Conservation (phyloP, 768 basidiomycete species). For the Mycena alexandri region DNA sequence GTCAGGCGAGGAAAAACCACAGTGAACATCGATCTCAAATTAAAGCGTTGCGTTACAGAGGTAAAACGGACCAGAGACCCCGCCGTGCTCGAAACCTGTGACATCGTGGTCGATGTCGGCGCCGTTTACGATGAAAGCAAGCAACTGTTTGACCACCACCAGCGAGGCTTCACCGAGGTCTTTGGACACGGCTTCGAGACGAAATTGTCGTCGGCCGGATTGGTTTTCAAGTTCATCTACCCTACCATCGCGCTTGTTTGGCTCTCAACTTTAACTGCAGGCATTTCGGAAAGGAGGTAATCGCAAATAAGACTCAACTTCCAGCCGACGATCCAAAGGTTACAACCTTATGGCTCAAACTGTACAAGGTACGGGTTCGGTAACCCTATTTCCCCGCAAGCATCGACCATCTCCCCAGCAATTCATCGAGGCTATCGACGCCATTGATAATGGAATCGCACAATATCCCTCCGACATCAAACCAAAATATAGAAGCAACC, state of each 20-base stretch:
- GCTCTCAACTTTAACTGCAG: slow-evolving; percentile 50
- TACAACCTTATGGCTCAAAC: slow-evolving; percentile 83
- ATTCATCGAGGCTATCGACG: slow-evolving; percentile 95
- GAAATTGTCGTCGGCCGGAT: slow-evolving; percentile 92
- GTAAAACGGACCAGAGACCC: slow-evolving; percentile 84
- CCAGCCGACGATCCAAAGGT: slow-evolving; percentile 72
- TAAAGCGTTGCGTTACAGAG: slow-evolving; percentile 51
- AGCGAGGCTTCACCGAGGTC: slow-evolving; percentile 90
- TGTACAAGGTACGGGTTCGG: slow-evolving; percentile 76
- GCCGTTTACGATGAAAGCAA: slow-evolving; percentile 87
- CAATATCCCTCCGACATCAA: slow-evolving; percentile 78
- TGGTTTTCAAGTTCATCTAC: slow-evolving; percentile 89
- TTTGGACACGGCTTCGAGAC: slow-evolving; percentile 91
- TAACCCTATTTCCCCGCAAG: background rate
- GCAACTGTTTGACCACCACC: slow-evolving; percentile 95
- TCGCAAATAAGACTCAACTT: slow-evolving; percentile 70
- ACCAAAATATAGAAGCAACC: slow-evolving; percentile 80
- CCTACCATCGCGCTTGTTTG: background rate
- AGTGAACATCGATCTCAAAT: background rate
- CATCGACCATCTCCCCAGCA: slow-evolving; percentile 60
- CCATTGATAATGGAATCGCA: slow-evolving; percentile 93
- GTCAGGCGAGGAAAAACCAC: slow-evolving; percentile 64
- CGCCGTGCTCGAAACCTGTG: slow-evolving; percentile 77
- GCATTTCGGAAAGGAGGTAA: slow-evolving; percentile 91
- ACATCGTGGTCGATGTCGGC: slow-evolving; percentile 97